Conservation (phyloP, 2,329 filamentous ascomycete genomes). For the Cryphonectria nitschkei region DNA sequence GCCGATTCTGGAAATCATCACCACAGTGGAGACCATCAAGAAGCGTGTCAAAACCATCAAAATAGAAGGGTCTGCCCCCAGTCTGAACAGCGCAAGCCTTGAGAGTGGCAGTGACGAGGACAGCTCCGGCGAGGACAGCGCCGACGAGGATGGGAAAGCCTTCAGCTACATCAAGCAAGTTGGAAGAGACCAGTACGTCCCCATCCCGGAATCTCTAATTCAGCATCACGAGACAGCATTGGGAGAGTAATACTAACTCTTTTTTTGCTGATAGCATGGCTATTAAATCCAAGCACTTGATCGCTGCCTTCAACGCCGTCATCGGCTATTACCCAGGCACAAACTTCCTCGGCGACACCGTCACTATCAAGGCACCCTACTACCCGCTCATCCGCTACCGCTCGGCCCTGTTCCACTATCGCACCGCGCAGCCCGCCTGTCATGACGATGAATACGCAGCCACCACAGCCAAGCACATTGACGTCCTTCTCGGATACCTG, state of each 20-base stretch:
- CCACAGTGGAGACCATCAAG: slow-evolving; percentile 38
- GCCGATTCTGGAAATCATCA: slow-evolving; percentile 50
- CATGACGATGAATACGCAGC: slow-evolving; percentile 47
- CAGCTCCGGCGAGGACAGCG: slow-evolving; percentile 18
- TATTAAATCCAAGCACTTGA: slow-evolving; percentile 50
- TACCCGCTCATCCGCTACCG: slow-evolving; percentile 52
- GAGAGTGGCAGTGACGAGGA: slow-evolving; percentile 23
- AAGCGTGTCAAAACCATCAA: slow-evolving; percentile 18
- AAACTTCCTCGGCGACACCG: slow-evolving; percentile 41
- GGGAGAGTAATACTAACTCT: neutral
- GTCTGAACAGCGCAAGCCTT: slow-evolving; percentile 2
- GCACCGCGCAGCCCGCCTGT: slow-evolving; percentile 43
- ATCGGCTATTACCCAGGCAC: slow-evolving; percentile 52
- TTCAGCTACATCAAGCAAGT: slow-evolving; percentile 35
- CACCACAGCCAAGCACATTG: slow-evolving; percentile 49
- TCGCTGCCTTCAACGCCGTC: slow-evolving; percentile 51
- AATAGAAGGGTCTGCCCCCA: neutral
- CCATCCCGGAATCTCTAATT: neutral
- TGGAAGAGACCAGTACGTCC: slow-evolving; percentile 35
- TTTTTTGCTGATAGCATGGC: slow-evolving; percentile 38
- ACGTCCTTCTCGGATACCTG: slow-evolving; percentile 49
- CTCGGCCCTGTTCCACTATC: slow-evolving; percentile 47
- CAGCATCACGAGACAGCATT: neutral
- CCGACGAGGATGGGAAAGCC: slow-evolving; percentile 31
- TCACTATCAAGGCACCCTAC: slow-evolving; percentile 51